A percentile compares a stretch with the other conserved stretches of the same genome.
Conservation (phyloP, 257 asterid species). For the Scutellaria barbata region DNA sequence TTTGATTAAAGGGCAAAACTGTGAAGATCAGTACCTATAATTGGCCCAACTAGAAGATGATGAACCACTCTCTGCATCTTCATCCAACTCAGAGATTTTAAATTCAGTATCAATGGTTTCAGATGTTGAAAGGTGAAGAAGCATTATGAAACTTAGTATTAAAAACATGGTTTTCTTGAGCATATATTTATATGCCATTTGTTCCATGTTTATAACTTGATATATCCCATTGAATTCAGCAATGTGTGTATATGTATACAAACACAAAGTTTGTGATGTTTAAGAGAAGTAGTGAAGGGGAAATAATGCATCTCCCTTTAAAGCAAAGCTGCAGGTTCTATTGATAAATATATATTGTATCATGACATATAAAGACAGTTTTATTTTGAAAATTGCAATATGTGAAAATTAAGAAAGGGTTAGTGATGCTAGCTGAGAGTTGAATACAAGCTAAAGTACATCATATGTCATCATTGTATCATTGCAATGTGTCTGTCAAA, state of each 20-base stretch:
- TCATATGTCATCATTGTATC: conserved; percentile 18
- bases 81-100: conserved; percentile 25
- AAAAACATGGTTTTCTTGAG: neutral
- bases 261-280: conserved; percentile 18
- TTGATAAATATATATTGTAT: neutral
- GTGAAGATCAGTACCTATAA: neutral
- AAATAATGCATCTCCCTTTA: conserved; percentile 38
- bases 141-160: neutral
- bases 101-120: neutral
- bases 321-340: conserved; percentile 37
- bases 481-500: conserved; percentile 20
- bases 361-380: too few relatives aligned
- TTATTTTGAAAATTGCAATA: neutral
- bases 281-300: conserved; percentile 32
- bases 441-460: conserved; percentile 29
- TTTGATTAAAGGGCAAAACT: too few relatives aligned
- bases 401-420: neutral
- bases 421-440: conserved; percentile 19
- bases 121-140: conserved; percentile 22
- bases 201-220: conserved; percentile 23
- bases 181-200: conserved; percentile 27
- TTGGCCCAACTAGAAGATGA: conserved; percentile 21
- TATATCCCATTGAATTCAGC: conserved; percentile 4
- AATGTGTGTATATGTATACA: neutral
- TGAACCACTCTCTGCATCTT: neutral